These are phyloP conservation scores for Echites panduratus DNA, from an alignment of 257 asterid genomes.

Conservation along the genomic window DNA sequence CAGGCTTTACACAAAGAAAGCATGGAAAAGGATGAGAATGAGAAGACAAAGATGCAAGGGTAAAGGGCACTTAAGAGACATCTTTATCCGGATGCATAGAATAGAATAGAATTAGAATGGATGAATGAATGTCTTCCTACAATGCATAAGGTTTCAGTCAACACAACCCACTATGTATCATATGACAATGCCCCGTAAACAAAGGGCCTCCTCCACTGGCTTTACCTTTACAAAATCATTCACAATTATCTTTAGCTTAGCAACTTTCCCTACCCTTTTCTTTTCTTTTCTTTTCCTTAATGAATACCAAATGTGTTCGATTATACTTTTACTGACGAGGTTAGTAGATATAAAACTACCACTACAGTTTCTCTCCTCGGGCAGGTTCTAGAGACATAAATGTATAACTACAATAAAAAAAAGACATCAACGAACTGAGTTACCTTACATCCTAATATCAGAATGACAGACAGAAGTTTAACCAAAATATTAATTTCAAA, in stretches of 20 bases:
- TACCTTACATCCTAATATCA: neutral
- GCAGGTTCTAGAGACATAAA: neutral
- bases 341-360: neutral
- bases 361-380: neutral
- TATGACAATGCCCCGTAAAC: constrained; percentile 20
- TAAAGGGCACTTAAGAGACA: constrained; percentile 5
- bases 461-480: neutral
- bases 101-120: too few relatives aligned
- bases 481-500: neutral
- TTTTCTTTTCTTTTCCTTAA: neutral
- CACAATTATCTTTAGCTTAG: neutral
- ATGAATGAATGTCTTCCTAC: constrained; percentile 16
- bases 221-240: constrained; percentile 6
- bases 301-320: neutral
- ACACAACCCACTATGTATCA: constrained; percentile 9
- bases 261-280: neutral
- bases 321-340: neutral
- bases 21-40: neutral
- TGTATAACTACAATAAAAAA: neutral
- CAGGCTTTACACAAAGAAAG: neutral
- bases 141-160: constrained; percentile 12
- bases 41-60: constrained; percentile 1
- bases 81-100: constrained; percentile 4
- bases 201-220: constrained; percentile 13
- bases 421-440: neutral